Base-by-base conservation (phyloP, 495 filamentous ascomycete species). In the Aspergillus baeticus region DNA sequence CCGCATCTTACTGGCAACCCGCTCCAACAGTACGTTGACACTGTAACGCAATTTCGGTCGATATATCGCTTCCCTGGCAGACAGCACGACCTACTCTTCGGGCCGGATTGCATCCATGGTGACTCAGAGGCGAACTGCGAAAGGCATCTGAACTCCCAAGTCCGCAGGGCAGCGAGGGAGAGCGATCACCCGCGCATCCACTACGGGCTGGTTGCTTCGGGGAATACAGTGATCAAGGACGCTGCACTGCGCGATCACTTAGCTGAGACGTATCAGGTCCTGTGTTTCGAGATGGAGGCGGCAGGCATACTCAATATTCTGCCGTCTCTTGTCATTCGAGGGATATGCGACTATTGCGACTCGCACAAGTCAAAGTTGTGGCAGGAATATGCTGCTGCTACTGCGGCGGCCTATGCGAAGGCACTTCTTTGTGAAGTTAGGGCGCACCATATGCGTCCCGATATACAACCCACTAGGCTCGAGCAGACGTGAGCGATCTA, bases 241-340 rank as follows among this genome's bases (percentile, higher is more conserved):
- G 15, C 41, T 2, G 15, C 11, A 13, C 4, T 15, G 21, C 1
- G 52, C 6, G 52, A 55, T 38, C 11, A n/a, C 6, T 18, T 55
- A 7, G 33, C 41, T 10, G 13, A 47, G 10, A 33, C 35, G 5
- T 22, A 46, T 22, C 31, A 41, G 0, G 13, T 55, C 11, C 17
- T 29, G 11, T 55, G 53, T 26, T 23, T 56, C 14, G 54, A 56
- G 15, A 56, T 49, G 54, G 54, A 49, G 34, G 53, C 43, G 8
- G 53, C 43, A 0, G 53, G 43, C 1, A 10, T 48, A 15, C 13
- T 48, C 31, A 18, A 48, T 15, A 7, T 17, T 0, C n/a, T 48
- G 18, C 44, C 53, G 14, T 29, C 29, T 20, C 34, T 47, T 36
- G 43, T 55, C 21, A 45, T 55, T 23, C 43, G 43, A 2, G 53